A percentile compares a stretch with the other conserved stretches of the same genome.
Evolutionary conservation across 1,284 basidiomycete species (phyloP).

Genomic region (Mycosarcoma maydis): DNA sequence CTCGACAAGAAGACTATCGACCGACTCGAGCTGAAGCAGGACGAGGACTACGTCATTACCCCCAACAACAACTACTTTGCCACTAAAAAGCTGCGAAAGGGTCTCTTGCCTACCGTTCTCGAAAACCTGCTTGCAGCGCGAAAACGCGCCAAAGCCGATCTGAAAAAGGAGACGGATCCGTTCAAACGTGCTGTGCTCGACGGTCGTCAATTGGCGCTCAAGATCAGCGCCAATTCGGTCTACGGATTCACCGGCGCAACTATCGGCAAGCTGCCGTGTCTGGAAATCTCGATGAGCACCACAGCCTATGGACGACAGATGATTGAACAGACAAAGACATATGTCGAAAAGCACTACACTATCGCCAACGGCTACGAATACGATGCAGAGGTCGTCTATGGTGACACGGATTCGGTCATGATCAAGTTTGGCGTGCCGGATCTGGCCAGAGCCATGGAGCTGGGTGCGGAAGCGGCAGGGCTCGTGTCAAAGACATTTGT

Average conservation of each 20-base stretch:
- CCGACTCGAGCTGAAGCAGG: slow-evolving; percentile 57
- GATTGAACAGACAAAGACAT: slow-evolving; percentile 65
- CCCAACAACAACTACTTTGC: slow-evolving; percentile 67
- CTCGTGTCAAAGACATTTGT: slow-evolving; percentile 72
- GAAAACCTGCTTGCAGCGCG: slow-evolving; percentile 62
- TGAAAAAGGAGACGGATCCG: slow-evolving; percentile 66
- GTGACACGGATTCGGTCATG: slow-evolving; percentile 67
- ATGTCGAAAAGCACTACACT: slow-evolving; percentile 64
- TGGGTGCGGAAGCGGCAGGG: slow-evolving; percentile 88
- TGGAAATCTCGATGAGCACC: slow-evolving; percentile 67
- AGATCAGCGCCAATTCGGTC: slow-evolving; percentile 67
- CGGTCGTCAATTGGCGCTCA: slow-evolving; percentile 65
- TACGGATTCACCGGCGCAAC: slow-evolving; percentile 67
- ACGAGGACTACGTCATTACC: slow-evolving; percentile 63
- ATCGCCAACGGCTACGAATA: slow-evolving; percentile 65
- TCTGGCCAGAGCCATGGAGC: slow-evolving; percentile 61
- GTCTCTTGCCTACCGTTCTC: slow-evolving; percentile 63
- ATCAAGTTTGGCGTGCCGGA: slow-evolving; percentile 65
- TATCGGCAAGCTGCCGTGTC: slow-evolving; percentile 65
- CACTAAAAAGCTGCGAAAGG: slow-evolving; percentile 58
- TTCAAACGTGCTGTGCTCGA: slow-evolving; percentile 66
- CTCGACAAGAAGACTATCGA: slow-evolving; percentile 64
- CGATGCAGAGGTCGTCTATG: slow-evolving; percentile 66
- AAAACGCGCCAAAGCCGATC: slow-evolving; percentile 65
- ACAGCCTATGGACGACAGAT: slow-evolving; percentile 67